Evolutionary conservation across 2,329 filamentous ascomycete species (phyloP), one percentile per base, ranked within the genome.

Genomic region (Zymoseptoria brevis): DNA sequence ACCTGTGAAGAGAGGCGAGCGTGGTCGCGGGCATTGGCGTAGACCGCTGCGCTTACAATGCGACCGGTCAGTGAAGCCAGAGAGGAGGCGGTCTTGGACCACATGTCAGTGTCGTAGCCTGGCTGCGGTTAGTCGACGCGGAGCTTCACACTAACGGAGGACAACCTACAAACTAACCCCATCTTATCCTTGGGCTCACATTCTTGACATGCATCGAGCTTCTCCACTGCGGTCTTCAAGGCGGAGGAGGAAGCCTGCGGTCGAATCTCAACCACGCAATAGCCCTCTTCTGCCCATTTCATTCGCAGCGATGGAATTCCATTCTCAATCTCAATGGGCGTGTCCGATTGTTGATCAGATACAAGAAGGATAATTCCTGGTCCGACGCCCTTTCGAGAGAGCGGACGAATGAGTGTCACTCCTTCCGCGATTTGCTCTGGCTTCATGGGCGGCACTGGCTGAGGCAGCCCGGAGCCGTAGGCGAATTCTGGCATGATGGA

Each of bases 241-340:
- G 63, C 49, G 26, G 63, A 53, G 7, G 58, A 56, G 6, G 56
- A 59, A 26, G 65, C 62, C n/a, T 63, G 64, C 1, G 75, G 66
- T 1, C 73, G 68, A 0, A 88, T 68, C 68, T 87, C 80, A 0
- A 76, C 83, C 2, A 88, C 84, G 0, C 81, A 76, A 64, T 83
- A 88, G 0, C 86, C 84, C 69, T 89, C 87, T 68, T 89, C 86
- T 0, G 85, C 86, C 87, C 87, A 89, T 72, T 89, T 89, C 61
- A 65, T 66, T 22, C 62, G 61, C 26, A 64, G 53, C 11, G 63
- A 65, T 22, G 64, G 64, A n/a, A 66, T 64, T 4, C 64, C 64
- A 54, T 66, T 57, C 57, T 65, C 50, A 11, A 66, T 65, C 21
- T 65, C 63, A n/a, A 64, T 29, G 9, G 62, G 56, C 2, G 60